Conservation (phyloP, 2,329 filamentous ascomycete species). For the Aureobasidium sp. region DNA sequence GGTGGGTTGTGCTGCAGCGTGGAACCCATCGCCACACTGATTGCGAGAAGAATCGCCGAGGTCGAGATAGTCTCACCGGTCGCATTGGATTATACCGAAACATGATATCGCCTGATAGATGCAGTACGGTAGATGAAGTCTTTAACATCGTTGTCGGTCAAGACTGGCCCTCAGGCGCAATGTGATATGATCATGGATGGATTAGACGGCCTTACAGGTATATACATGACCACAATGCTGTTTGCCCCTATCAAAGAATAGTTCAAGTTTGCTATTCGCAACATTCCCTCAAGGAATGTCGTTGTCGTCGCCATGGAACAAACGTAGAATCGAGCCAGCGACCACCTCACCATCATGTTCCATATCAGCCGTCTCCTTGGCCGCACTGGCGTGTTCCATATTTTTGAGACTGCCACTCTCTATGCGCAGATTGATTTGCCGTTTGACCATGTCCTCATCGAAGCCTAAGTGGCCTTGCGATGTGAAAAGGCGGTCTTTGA, state of each 20-base stretch:
- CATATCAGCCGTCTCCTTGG: constrained; percentile 30
- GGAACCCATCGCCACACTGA: neutral
- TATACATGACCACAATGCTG: neutral
- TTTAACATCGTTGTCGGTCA: neutral
- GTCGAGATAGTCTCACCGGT: neutral
- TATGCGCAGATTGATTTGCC: constrained; percentile 35
- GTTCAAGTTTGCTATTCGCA: too few species aligned
- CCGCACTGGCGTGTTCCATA: constrained; percentile 28
- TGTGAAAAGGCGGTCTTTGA: constrained; percentile 37
- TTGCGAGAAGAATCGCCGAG: neutral
- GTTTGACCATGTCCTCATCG: constrained; percentile 37
- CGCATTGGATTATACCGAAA: neutral
- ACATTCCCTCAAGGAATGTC: constrained; percentile 19
- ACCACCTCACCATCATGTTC: constrained; percentile 33
- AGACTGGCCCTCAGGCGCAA: neutral
- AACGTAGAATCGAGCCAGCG: constrained; percentile 31
- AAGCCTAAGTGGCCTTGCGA: constrained; percentile 40
- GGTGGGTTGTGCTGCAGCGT: neutral
- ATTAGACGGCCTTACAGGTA: too few species aligned
- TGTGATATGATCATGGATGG: neutral
- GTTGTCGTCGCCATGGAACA: constrained; percentile 44
- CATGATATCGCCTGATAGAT: too few species aligned
- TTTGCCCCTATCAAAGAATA: too few species aligned
- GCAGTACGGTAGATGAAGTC: neutral
- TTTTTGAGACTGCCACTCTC: constrained; percentile 34